Conservation (phyloP, 176 grass and related monocot genomes). For the Saccharum spontaneum region DNA sequence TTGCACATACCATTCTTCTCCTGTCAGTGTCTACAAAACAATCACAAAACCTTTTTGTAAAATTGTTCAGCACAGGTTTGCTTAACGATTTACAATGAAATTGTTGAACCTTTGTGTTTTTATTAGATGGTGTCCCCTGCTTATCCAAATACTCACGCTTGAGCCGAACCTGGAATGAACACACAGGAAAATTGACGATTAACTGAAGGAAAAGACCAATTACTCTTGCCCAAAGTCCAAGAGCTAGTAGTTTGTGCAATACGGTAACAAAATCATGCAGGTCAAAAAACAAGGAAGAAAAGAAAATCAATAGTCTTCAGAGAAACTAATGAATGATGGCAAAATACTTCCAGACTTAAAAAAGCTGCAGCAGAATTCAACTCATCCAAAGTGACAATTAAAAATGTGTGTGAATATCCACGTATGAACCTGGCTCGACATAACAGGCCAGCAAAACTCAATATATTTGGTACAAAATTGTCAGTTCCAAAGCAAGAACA, state of each 20-base stretch:
- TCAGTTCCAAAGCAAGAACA: background rate
- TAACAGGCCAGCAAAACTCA: slow-evolving; percentile 9
- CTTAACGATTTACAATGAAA: slow-evolving; percentile 15
- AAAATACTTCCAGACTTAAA: slow-evolving; percentile 8
- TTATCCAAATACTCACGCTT: slow-evolving; percentile 95
- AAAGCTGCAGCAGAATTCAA: slow-evolving; percentile 9
- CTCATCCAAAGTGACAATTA: background rate
- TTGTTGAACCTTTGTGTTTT: slow-evolving; percentile 52
- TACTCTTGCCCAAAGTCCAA: background rate
- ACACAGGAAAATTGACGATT: slow-evolving; percentile 25
- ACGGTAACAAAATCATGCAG: background rate
- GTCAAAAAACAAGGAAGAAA: background rate
- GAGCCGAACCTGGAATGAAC: slow-evolving; percentile 67
- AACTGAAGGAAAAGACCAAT: background rate
- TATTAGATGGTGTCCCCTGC: slow-evolving; percentile 51
- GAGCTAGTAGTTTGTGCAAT: background rate
- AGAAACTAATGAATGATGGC: background rate
- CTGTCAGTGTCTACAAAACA: slow-evolving; percentile 70
- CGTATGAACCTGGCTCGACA: background rate
- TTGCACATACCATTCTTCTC: slow-evolving; percentile 93
- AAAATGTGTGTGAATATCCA: background rate
- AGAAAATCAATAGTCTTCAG: background rate
- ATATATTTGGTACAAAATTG: slow-evolving; percentile 13
- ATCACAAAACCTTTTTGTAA: slow-evolving; percentile 14
- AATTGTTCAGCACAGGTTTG: background rate